Evolutionary conservation across 768 basidiomycete species (phyloP).

Genomic region (Xanthoconium stramineum): DNA sequence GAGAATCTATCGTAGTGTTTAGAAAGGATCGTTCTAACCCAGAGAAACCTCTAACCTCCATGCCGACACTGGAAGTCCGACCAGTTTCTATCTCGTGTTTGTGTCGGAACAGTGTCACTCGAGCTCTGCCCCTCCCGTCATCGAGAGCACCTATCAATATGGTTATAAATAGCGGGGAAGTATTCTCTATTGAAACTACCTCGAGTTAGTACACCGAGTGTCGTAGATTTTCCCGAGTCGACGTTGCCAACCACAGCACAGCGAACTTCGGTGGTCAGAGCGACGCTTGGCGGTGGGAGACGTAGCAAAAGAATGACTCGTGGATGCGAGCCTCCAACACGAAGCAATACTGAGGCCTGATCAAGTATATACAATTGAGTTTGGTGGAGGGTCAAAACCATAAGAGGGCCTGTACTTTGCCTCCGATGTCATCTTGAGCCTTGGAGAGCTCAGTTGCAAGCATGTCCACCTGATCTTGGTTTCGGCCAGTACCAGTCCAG

Average conservation of each 20-base stretch:
- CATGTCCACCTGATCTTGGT: slow-evolving; percentile 48
- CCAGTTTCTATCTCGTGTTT: slow-evolving; percentile 98
- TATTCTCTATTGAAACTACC: slow-evolving; percentile 43
- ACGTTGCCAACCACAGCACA: slow-evolving; percentile 97
- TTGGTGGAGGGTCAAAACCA: not conserved
- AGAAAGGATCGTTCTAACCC: not conserved
- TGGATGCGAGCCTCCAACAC: slow-evolving; percentile 44
- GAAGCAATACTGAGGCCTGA: slow-evolving; percentile 58
- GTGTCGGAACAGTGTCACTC: slow-evolving; percentile 90
- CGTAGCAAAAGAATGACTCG: slow-evolving; percentile 63
- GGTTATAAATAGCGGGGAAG: slow-evolving; percentile 12
- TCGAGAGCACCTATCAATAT: slow-evolving; percentile 59
- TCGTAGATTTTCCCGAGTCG: slow-evolving; percentile 92
- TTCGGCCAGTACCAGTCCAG: slow-evolving; percentile 53
- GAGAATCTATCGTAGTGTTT: slow-evolving; percentile 56
- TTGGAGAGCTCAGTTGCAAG: slow-evolving; percentile 44
- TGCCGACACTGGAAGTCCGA: slow-evolving; percentile 91
- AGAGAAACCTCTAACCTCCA: slow-evolving; percentile 68
- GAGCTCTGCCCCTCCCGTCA: slow-evolving; percentile 77
- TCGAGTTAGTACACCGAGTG: slow-evolving; percentile 91
- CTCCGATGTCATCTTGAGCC: slow-evolving; percentile 73
- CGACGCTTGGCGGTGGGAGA: slow-evolving; percentile 71
- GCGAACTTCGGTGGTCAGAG: slow-evolving; percentile 85
- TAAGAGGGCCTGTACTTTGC: slow-evolving; percentile 50
- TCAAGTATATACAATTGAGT: not conserved